Conservation (phyloP, 176 grass and related monocot species). For the Ampelocalamus luodianensis region DNA sequence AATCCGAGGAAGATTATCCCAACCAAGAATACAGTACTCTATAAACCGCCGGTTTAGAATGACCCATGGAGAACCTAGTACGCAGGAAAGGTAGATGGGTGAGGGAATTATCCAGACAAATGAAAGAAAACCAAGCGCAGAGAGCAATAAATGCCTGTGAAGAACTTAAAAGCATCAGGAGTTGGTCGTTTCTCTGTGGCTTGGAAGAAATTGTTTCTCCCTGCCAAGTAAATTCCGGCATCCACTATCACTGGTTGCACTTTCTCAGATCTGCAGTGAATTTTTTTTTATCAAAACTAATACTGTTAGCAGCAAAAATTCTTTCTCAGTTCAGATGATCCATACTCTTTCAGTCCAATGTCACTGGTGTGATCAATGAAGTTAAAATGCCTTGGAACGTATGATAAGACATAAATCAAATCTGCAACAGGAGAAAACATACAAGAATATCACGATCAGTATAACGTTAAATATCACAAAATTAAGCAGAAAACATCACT, state of each 20-base stretch:
- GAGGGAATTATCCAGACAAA: constrained; percentile 27
- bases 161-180: constrained; percentile 92
- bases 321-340: constrained; percentile 25
- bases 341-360: constrained; percentile 74
- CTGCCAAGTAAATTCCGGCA: constrained; percentile 92
- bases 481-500: constrained; percentile 3
- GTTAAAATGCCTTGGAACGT: constrained; percentile 69
- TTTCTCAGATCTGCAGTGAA: constrained; percentile 65
- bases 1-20: constrained; percentile 85
- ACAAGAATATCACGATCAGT: constrained; percentile 1
- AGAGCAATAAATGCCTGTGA: constrained; percentile 70
- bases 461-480: constrained; percentile 5
- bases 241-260: constrained; percentile 93
- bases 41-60: constrained; percentile 79
- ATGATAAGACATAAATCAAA: constrained; percentile 72
- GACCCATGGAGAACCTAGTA: constrained; percentile 75
- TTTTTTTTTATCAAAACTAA: constrained; percentile 33
- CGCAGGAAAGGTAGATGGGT: constrained; percentile 34
- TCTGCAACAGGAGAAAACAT: constrained; percentile 51
- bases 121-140: constrained; percentile 37
- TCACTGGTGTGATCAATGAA: constrained; percentile 86
- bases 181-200: constrained; percentile 70
- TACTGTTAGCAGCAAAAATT: constrained; percentile 17
- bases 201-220: constrained; percentile 84
- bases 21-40: constrained; percentile 83